phyloP scores from a whole-genome alignment of 305 asterid genomes.

The Solanum hybrid region DNA sequence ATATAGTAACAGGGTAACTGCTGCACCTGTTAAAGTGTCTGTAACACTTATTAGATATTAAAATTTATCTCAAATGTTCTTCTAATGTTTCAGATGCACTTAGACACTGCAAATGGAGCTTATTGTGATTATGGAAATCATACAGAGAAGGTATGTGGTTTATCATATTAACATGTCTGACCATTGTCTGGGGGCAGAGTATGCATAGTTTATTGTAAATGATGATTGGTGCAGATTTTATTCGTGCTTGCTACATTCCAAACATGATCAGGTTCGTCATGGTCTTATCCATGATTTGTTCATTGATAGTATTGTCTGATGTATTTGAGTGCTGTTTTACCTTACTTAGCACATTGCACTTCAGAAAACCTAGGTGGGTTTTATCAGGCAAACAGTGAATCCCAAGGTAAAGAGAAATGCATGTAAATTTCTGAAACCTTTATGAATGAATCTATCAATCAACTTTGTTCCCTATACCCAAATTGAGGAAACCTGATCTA shows the following conservation, averaged over 20 bases:
- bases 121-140: slow-evolving; percentile 95
- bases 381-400: background rate
- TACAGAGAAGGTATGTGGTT: slow-evolving; percentile 63
- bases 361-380: background rate
- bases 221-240: background rate
- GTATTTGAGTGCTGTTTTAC: background rate
- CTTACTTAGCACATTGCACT: background rate
- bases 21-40: background rate
- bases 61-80: slow-evolving; percentile 10
- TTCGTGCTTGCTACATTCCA: background rate
- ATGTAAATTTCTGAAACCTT: background rate
- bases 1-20: background rate
- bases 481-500: background rate
- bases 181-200: background rate
- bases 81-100: slow-evolving; percentile 62
- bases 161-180: background rate
- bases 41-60: background rate
- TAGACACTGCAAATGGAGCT: slow-evolving; percentile 56
- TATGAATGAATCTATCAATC: background rate
- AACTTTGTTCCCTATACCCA: background rate
- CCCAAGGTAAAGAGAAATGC: background rate
- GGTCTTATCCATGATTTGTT: background rate
- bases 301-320: background rate
- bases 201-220: background rate
- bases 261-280: background rate